Base-by-base conservation (phyloP, 805 yeast species). In the Candida berthetii region DNA sequence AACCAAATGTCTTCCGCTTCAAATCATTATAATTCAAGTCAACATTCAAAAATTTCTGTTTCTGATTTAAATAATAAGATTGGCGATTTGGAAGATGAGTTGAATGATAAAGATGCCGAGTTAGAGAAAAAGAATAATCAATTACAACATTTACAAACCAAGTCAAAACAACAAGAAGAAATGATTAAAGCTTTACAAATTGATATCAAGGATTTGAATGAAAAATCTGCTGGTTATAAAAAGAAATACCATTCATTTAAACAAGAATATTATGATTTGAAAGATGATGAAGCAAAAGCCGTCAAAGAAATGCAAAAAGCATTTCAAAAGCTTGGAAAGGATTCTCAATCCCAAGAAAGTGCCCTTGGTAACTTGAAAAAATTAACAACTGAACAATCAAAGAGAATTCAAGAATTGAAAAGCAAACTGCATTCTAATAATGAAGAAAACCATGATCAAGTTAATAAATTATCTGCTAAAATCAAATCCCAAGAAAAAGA, bases 401-500 rank as follows among this genome's bases (percentile, higher is more conserved):
- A 38, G 16, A 13, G 39, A 7, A 43, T 52, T 34, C 34, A 40
- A 27, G 44, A 46, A 11, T 19, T 35, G 3, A 13, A 18, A 7
- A 27, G 16, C 16, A 28, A 28, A 20, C 15, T 16, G 16, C 5
- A 15, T 11, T 18, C 35, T 8, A 16, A 31, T 17, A 5, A 28
- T 16, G 32, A 10, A 14, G 32, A 29, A 15, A 29, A n/a, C n/a
- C n/a, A n/a, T n/a, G n/a, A n/a, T n/a, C n/a, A 29, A 29, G 7
- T 29, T 5, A 15, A 29, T 7, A 29, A 7, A 7, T 29, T 29
- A 29, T 14, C n/a, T 7, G 4, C 13, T 19, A 11, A 33, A 33
- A 4, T 18, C 7, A 33, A 19, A 16, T 13, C 7, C 8, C 13
- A 10, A 33, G 65, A 64, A 42, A 51, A 48, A 15, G 56, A 44